Conservation (phyloP, 176 grass and related monocot species). For the Panicum miliaceum region DNA sequence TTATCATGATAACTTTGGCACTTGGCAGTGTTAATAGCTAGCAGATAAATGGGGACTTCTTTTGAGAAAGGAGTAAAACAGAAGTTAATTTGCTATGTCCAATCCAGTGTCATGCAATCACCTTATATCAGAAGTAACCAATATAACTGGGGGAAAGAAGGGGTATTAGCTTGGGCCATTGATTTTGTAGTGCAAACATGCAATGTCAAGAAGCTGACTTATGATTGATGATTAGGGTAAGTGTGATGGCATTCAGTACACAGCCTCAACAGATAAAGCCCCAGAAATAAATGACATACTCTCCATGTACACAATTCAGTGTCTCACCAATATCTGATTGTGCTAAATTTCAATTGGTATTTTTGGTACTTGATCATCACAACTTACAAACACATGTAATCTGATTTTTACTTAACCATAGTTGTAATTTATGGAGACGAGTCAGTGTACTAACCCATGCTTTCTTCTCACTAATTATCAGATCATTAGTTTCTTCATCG, state of each 20-base stretch:
- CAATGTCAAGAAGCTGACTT: not conserved
- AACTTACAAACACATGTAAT: constrained; percentile 2
- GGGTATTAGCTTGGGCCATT: not conserved
- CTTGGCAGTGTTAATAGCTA: constrained; percentile 1
- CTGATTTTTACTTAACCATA: constrained; percentile 23
- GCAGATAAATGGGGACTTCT: constrained; percentile 18
- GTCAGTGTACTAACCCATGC: constrained; percentile 72
- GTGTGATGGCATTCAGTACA: not conserved
- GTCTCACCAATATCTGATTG: not conserved
- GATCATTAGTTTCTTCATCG: constrained; percentile 74
- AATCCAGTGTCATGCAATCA: not conserved
- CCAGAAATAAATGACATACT: constrained; percentile 4
- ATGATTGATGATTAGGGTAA: constrained; percentile 4
- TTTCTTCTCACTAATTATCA: constrained; percentile 95
- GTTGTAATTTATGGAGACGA: constrained; percentile 13
- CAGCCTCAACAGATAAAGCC: not conserved
- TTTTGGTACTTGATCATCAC: not conserved
- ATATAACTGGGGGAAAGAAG: not conserved
- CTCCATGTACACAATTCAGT: not conserved
- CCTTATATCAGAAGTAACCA: constrained; percentile 15
- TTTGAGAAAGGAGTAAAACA: not conserved
- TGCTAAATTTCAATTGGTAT: not conserved
- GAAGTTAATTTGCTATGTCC: not conserved
- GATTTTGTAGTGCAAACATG: constrained; percentile 8
- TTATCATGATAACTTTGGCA: not conserved